These are phyloP conservation scores for Yamadazyma songkhlaensis DNA, from an alignment of 1,139 yeast genomes.

Conservation along the genomic window DNA sequence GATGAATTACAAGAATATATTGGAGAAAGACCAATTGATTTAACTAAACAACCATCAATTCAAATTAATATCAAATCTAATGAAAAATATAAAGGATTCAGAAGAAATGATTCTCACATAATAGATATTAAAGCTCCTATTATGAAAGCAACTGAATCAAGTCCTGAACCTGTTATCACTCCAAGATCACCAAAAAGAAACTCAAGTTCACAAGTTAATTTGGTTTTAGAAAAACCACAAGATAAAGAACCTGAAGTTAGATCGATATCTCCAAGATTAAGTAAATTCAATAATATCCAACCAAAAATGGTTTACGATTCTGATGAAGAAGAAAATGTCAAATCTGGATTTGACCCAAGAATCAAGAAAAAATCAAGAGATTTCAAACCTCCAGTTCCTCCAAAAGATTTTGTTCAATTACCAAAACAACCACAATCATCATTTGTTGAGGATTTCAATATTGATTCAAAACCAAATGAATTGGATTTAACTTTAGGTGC, in stretches of 20 bases:
- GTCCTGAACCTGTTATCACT: constrained; percentile 9
- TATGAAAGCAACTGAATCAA: neutral
- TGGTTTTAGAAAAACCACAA: constrained; percentile 5
- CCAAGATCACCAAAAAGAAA: constrained; percentile 17
- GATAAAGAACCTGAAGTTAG: constrained; percentile 9
- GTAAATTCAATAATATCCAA: constrained; percentile 15
- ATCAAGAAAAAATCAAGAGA: constrained; percentile 12
- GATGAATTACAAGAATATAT: constrained; percentile 10
- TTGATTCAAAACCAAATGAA: constrained; percentile 15
- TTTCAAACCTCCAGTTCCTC: constrained; percentile 6
- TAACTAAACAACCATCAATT: constrained; percentile 14
- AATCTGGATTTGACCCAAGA: constrained; percentile 25
- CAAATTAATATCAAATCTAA: constrained; percentile 16
- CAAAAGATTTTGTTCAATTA: constrained; percentile 6
- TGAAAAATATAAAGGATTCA: constrained; percentile 44
- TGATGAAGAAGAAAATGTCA: constrained; percentile 18
- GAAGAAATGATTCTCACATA: constrained; percentile 32
- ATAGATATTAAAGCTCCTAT: constrained; percentile 14
- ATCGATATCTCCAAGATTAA: constrained; percentile 13
- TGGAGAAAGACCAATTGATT: constrained; percentile 13
- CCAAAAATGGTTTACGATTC: constrained; percentile 17
- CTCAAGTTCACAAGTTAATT: constrained; percentile 2
- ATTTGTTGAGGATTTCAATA: constrained; percentile 6
- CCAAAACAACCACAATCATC: constrained; percentile 3
- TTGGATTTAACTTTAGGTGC: constrained; percentile 30